These are phyloP conservation scores for Glycine tomentella DNA, from an alignment of 306 rosid genomes.

Conservation along the genomic window DNA sequence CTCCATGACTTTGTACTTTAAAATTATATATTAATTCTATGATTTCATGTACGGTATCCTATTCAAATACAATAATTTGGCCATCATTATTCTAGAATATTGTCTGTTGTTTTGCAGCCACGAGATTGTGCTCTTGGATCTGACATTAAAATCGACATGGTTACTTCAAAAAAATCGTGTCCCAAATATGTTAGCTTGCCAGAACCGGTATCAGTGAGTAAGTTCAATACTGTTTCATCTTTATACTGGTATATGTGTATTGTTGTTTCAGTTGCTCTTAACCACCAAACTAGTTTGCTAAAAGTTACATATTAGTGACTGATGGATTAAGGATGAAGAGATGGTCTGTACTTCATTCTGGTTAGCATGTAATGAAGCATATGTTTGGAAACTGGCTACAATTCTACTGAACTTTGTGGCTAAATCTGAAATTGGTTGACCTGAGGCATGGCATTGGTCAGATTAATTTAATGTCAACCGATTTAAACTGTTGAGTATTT, in stretches of 20 bases:
- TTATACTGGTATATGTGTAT: conserved; percentile 14
- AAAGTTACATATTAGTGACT: conserved; percentile 24
- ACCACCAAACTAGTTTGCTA: conserved; percentile 1
- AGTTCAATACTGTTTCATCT: conserved; percentile 40
- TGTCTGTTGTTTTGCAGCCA: conserved; percentile 64
- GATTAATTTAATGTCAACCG: not conserved
- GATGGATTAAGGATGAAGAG: not conserved
- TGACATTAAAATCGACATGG: conserved; percentile 48
- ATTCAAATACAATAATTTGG: conserved; percentile 24
- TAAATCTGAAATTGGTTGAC: too few relatives aligned
- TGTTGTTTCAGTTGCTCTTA: conserved; percentile 30
- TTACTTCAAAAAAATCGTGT: conserved; percentile 67
- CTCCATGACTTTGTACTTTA: conserved; percentile 3
- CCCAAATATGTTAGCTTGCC: conserved; percentile 85
- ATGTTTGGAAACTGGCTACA: not conserved
- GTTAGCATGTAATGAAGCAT: too few relatives aligned
- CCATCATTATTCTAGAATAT: conserved; percentile 16
- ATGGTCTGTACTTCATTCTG: too few relatives aligned
- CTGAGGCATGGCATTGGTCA: not conserved
- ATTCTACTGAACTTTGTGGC: too few relatives aligned
- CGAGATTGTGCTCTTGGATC: conserved; percentile 73
- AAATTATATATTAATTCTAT: conserved; percentile 12
- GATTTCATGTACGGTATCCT: not conserved
- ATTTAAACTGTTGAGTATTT: not conserved
- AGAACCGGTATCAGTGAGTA: conserved; percentile 54